Conservation (phyloP, 169 alveolate genomes). For the Eimeria zaria region DNA sequence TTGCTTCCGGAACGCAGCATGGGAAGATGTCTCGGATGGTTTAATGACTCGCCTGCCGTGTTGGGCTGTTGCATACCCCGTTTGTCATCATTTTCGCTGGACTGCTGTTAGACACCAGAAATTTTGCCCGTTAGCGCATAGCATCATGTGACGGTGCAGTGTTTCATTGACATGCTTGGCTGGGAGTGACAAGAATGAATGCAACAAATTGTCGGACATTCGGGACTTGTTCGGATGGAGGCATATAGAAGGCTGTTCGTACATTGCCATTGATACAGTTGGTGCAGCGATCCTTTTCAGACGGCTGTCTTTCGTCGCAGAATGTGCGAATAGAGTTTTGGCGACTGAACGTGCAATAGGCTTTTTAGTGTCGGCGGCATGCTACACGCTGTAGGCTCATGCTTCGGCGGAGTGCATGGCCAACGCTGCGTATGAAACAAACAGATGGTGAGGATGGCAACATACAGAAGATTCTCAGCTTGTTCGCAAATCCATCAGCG, state of each 20-base stretch:
- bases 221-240: neutral
- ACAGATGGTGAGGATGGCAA: neutral
- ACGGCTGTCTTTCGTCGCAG: neutral
- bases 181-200: neutral
- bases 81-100: neutral
- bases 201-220: neutral
- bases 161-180: neutral
- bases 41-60: neutral
- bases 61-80: neutral
- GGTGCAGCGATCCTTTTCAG: neutral
- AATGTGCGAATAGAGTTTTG: neutral
- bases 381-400: neutral
- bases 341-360: neutral
- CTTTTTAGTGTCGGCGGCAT: neutral
- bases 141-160: neutral
- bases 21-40: neutral
- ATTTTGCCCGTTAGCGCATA: neutral
- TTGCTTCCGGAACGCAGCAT: neutral
- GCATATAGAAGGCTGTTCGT: neutral
- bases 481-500: neutral
- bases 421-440: neutral
- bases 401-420: neutral
- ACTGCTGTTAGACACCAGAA: neutral
- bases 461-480: neutral
- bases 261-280: neutral